Percentiles rank a stretch among this genome's conserved stretches.
These are phyloP conservation scores for Staphylotrichum longicolle DNA, from an alignment of 495 filamentous ascomycete genomes.

Conservation along the genomic window DNA sequence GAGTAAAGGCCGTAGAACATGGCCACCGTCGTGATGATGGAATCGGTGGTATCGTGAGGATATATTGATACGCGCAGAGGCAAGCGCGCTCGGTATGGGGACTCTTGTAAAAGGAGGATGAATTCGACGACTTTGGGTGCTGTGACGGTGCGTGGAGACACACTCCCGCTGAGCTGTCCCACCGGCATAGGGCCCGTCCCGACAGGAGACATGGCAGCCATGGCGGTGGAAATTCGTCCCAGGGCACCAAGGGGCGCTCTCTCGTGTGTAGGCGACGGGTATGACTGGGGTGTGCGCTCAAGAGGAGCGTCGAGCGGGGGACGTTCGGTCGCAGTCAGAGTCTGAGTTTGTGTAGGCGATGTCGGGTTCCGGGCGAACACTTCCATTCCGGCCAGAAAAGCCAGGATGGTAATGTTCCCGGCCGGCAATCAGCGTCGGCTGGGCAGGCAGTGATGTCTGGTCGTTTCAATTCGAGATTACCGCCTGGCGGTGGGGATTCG, in stretches of 20 bases:
- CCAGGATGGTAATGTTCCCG: slow-evolving; percentile 11
- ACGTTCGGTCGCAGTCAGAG: not conserved
- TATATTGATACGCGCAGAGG: slow-evolving; percentile 91
- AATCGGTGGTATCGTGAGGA: slow-evolving; percentile 91
- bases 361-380: slow-evolving; percentile 14
- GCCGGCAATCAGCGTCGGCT: slow-evolving; percentile 5
- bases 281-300: slow-evolving; percentile 1
- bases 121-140: slow-evolving; percentile 81
- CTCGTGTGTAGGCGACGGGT: slow-evolving; percentile 18
- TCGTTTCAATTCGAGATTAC: slow-evolving; percentile 25
- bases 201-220: slow-evolving; percentile 23
- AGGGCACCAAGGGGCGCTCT: not conserved
- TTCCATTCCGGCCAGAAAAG: slow-evolving; percentile 21
- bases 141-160: slow-evolving; percentile 46
- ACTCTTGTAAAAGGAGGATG: slow-evolving; percentile 72
- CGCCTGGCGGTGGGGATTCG: slow-evolving; percentile 21
- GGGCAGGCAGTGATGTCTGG: slow-evolving; percentile 18
- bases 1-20: slow-evolving; percentile 95
- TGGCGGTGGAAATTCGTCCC: slow-evolving; percentile 14
- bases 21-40: slow-evolving; percentile 93
- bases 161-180: slow-evolving; percentile 37
- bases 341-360: slow-evolving; percentile 5
- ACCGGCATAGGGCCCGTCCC: slow-evolving; percentile 16
- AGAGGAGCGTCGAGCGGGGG: slow-evolving; percentile 13
- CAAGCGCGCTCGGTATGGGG: slow-evolving; percentile 71